Percentiles rank a stretch among this genome's conserved stretches.
Evolutionary conservation across 139 green algal species (phyloP).

Genomic region (Chlorella sp.): DNA sequence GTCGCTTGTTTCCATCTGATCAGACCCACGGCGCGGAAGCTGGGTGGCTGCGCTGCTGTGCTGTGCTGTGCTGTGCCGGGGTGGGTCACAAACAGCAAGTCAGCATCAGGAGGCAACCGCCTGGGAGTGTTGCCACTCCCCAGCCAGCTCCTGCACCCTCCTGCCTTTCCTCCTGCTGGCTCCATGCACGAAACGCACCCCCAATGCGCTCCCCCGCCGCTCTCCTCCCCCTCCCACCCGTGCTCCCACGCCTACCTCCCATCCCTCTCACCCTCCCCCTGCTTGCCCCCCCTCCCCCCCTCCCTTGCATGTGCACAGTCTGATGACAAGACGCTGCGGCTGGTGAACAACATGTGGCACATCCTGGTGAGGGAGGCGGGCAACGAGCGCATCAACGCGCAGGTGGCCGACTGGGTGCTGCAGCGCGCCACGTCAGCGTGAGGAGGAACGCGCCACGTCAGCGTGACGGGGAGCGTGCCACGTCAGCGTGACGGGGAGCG

Average conservation of each 20-base stretch:
- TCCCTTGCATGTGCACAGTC: conserved; percentile 22
- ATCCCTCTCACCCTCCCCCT: background rate
- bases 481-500: background rate
- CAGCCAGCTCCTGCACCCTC: no score
- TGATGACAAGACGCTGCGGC: conserved; percentile 69
- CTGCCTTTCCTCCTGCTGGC: no score
- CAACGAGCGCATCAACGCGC: conserved; percentile 54
- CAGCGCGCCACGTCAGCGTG: background rate
- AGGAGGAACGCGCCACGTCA: background rate
- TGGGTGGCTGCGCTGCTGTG: no score
- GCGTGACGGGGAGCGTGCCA: background rate
- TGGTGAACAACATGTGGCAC: conserved; percentile 75
- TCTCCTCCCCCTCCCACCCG: background rate
- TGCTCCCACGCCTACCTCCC: background rate
- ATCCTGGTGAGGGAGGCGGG: conserved; percentile 71
- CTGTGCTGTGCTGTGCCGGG: background rate
- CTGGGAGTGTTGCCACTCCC: no score
- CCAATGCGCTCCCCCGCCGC: no score
- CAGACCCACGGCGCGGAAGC: no score
- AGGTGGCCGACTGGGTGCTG: conserved; percentile 52
- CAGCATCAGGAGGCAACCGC: no score
- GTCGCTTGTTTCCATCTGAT: no score
- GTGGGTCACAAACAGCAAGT: no score
- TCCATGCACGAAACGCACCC: no score
- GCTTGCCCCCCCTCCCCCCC: background rate